A percentile compares a stretch with the other conserved stretches of the same genome.
Evolutionary conservation across 2,329 filamentous ascomycete species (phyloP).

Genomic region (Beauveria varroae): DNA sequence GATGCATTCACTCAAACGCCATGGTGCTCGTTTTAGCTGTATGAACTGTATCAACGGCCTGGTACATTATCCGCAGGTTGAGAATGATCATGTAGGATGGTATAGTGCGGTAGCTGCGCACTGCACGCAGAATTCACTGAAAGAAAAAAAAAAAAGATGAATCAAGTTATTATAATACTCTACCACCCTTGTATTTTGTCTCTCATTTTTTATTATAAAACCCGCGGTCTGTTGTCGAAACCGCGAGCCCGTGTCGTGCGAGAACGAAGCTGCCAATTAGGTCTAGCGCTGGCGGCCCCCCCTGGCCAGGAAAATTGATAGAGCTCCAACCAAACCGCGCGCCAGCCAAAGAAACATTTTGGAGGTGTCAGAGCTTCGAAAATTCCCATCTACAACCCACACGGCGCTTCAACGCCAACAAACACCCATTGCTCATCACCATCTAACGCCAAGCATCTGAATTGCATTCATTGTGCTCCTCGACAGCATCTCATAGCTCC

Average conservation of each 20-base stretch:
- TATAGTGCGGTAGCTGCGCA: neutral
- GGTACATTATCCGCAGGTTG: neutral
- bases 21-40: neutral
- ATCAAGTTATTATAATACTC: neutral
- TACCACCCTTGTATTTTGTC: neutral
- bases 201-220: neutral
- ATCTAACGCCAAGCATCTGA: neutral
- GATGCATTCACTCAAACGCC: neutral
- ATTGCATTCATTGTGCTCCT: neutral
- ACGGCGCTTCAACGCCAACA: conserved; percentile 4
- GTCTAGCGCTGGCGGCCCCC: conserved; percentile 6
- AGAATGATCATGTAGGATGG: neutral
- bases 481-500: neutral
- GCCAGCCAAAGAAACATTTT: conserved; percentile 9
- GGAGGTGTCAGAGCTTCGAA: conserved; percentile 5
- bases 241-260: neutral
- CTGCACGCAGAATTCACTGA: no score
- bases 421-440: conserved; percentile 6
- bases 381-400: conserved; percentile 7
- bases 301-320: conserved; percentile 10
- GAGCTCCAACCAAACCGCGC: conserved; percentile 9
- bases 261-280: neutral
- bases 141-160: neutral
- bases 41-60: neutral
- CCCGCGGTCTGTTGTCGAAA: neutral